Evolutionary conservation across 352 stramenopile genomes (phyloP), one percentile per base, ranked within the genome.

Genomic region (Globisporangium cylindrosporum): DNA sequence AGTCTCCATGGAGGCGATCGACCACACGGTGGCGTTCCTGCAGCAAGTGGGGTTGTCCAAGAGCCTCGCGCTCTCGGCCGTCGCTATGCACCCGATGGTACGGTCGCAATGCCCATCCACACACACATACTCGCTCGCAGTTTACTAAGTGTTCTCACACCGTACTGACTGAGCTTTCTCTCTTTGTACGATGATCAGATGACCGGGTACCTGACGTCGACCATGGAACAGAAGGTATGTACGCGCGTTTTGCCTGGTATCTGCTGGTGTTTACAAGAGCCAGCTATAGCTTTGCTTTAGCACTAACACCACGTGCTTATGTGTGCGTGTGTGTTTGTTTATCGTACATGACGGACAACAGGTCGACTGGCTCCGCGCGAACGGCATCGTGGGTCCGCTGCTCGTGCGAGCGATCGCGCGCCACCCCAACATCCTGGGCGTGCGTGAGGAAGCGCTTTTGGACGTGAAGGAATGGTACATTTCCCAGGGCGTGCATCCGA

Each of bases 201-300:
- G 43, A 68, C 63, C 6, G 57, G 56, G 43, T 86, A 84, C 27
- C 56, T 72, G 25, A 24, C 27, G 2, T 36, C 71, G 18, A 75
- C 75, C 27, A 79, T 86, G 67, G 67, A 81, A 20, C 71, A 66
- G 49, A 86, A 86, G 71, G 78, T 84, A 41, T 34, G 20, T 61
- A 25, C 32, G 46, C 49, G 27, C 9, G 0, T 32, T 64, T 41
- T 24, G 12, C 54, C 32, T 20, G 4, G 25, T 25, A 18, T 65
- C 6, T 57, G 15, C 43, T 62, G 0, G 25, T 54, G 14, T n/a
- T 20, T 8, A 8, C 41, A n/a, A 48, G 41, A 7, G 38, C 38
- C 38, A 46, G 6, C 6, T 6, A n/a, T 48, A n/a, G 15, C 5
- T 46, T 46, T 38, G 32, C 32, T 3, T 10, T 15, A 1, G 12